These are phyloP conservation scores for Flaveria ramosissima DNA, from an alignment of 129 eudicot genomes.

Conservation along the genomic window DNA sequence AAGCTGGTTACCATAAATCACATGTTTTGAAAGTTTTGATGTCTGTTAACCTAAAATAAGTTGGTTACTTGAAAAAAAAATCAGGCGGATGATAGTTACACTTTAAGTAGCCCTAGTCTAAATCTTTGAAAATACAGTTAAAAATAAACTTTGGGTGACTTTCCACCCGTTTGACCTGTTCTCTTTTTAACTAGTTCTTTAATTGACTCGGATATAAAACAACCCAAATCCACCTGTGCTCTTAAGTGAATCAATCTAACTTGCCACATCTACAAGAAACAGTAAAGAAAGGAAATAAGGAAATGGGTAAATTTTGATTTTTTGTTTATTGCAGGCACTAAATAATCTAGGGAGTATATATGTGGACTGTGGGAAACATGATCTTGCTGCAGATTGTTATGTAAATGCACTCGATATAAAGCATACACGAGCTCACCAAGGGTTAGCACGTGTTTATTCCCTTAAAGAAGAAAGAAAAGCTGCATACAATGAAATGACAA, in stretches of 20 bases:
- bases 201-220: neutral
- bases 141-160: neutral
- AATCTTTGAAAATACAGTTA: neutral
- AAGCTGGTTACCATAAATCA: neutral
- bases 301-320: slow-evolving; percentile 10
- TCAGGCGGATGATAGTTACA: neutral
- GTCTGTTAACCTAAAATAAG: neutral
- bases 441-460: slow-evolving; percentile 77
- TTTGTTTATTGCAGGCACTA: slow-evolving; percentile 53
- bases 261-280: neutral
- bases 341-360: slow-evolving; percentile 82
- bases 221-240: neutral
- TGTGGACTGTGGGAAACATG: slow-evolving; percentile 75
- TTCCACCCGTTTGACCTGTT: neutral
- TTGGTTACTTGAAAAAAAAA: neutral
- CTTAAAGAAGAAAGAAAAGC: slow-evolving; percentile 61
- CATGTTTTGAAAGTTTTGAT: neutral
- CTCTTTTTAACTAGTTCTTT: neutral
- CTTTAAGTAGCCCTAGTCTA: neutral
- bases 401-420: slow-evolving; percentile 74
- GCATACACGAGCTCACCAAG: slow-evolving; percentile 93
- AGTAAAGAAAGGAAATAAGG: neutral
- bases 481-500: slow-evolving; percentile 86
- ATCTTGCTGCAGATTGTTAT: slow-evolving; percentile 78
- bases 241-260: neutral